phyloP scores from a whole-genome alignment of 345 rosid genomes.

The Syzygium oleosum region DNA sequence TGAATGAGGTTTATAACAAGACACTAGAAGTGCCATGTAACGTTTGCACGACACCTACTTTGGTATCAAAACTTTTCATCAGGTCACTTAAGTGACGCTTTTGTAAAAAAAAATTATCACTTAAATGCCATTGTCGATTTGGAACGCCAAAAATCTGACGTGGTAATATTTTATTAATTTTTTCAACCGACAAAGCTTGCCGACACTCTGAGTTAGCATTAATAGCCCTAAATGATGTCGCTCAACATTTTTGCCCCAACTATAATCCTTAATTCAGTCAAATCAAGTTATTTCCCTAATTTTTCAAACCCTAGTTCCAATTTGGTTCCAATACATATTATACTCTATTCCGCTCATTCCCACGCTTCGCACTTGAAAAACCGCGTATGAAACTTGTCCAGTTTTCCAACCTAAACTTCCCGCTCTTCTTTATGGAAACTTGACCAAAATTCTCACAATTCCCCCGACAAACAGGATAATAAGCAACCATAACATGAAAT shows the following conservation, averaged over 20 bases:
- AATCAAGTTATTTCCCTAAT: too few species aligned
- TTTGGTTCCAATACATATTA: slow-evolving; percentile 32
- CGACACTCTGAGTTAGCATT: accelerated
- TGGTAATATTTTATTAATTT: not conserved
- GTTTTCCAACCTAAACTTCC: slow-evolving; percentile 40
- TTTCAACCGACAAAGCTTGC: not conserved
- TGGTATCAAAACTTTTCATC: not conserved
- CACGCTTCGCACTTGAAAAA: slow-evolving; percentile 45
- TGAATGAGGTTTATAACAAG: too few species aligned
- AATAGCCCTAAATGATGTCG: not conserved
- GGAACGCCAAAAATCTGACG: accelerated
- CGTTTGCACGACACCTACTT: too few species aligned
- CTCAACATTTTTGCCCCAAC: not conserved
- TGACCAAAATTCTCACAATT: slow-evolving; percentile 32
- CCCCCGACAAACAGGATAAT: slow-evolving; percentile 69
- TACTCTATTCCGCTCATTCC: slow-evolving; percentile 37
- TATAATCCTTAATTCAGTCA: not conserved
- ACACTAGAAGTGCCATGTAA: too few species aligned
- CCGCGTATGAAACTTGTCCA: slow-evolving; percentile 60
- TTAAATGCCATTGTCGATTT: not conserved
- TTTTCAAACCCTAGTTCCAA: not conserved
- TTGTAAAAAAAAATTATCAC: not conserved
- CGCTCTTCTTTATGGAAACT: slow-evolving; percentile 27
- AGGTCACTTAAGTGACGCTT: not conserved
- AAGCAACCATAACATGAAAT: slow-evolving; percentile 88